Evolutionary conservation across 805 yeast genomes (phyloP).

Genomic region (Metschnikowia vanudenii): DNA sequence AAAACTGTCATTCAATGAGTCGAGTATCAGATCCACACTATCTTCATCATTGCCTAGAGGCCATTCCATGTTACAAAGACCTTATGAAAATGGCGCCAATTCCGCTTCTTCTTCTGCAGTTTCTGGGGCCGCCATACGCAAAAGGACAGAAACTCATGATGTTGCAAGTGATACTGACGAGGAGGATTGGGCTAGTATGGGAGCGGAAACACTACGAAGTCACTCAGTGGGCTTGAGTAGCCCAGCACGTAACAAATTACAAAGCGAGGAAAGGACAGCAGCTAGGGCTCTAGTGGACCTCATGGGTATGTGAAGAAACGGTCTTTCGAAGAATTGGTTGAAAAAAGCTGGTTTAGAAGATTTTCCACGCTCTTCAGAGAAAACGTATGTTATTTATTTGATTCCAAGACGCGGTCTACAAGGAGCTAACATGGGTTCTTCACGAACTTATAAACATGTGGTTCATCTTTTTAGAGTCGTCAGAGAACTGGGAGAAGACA

Average conservation of each 20-base stretch:
- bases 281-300: constrained; percentile 66
- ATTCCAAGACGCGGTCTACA: too few relatives aligned
- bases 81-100: constrained; percentile 4
- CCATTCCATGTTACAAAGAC: constrained; percentile 5
- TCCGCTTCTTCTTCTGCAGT: constrained; percentile 1
- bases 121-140: not conserved
- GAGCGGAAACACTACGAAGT: constrained; percentile 64
- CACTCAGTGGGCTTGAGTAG: constrained; percentile 19
- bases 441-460: too few relatives aligned
- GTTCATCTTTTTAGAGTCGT: too few relatives aligned
- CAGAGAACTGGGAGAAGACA: too few relatives aligned
- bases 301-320: constrained; percentile 27
- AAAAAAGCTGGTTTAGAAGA: too few relatives aligned
- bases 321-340: not conserved
- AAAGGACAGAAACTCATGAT: constrained; percentile 1
- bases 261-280: constrained; percentile 50
- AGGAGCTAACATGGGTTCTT: too few relatives aligned
- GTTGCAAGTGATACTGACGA: constrained; percentile 78
- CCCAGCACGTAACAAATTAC: constrained; percentile 15
- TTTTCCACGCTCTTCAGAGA: too few relatives aligned
- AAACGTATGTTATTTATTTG: too few relatives aligned
- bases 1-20: constrained; percentile 44
- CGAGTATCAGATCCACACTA: constrained; percentile 43
- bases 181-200: constrained; percentile 94
- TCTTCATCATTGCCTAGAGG: constrained; percentile 25